phyloP scores from a whole-genome alignment of 2,329 filamentous ascomycete genomes.

The Microdochium paspali region DNA sequence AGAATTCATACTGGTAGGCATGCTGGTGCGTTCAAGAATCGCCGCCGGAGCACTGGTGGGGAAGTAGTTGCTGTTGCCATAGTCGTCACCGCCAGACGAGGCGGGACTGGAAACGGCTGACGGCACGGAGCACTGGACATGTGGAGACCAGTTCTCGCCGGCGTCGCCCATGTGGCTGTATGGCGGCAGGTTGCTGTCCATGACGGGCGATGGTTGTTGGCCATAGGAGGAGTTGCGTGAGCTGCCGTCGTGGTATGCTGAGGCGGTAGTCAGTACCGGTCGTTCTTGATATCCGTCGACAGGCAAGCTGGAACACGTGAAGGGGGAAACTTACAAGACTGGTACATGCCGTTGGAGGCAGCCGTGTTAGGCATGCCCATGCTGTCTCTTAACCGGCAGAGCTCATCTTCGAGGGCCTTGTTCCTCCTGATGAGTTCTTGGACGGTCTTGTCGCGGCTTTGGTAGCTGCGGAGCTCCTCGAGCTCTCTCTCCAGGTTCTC shows the following conservation, averaged over 20 bases:
- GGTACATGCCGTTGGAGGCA: slow-evolving; percentile 11
- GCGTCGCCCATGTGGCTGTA: slow-evolving; percentile 30
- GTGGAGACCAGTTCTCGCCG: slow-evolving; percentile 35
- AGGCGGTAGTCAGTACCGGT: no score
- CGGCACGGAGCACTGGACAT: slow-evolving; percentile 31
- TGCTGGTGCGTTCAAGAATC: slow-evolving; percentile 25
- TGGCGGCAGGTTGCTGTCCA: slow-evolving; percentile 30
- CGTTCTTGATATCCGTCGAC: no score
- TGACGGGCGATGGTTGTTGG: slow-evolving; percentile 8
- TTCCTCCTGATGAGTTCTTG: slow-evolving; percentile 43
- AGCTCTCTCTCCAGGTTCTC: slow-evolving; percentile 68
- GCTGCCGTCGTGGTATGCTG: slow-evolving; percentile 22
- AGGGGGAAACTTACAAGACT: slow-evolving; percentile 11
- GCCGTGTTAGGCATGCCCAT: slow-evolving; percentile 28
- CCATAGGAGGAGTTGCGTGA: slow-evolving; percentile 27
- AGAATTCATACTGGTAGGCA: slow-evolving; percentile 18
- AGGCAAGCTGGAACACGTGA: not conserved
- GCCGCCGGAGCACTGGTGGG: slow-evolving; percentile 37
- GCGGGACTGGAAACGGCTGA: slow-evolving; percentile 43
- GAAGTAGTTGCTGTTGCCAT: slow-evolving; percentile 31
- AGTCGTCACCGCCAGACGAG: slow-evolving; percentile 39
- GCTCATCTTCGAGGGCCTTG: slow-evolving; percentile 43
- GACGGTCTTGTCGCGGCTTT: slow-evolving; percentile 38
- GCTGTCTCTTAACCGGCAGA: slow-evolving; percentile 33
- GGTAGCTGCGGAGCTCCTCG: slow-evolving; percentile 52